Evolutionary conservation across 371 early-diverging fungal species (phyloP), one percentile per base, ranked within the genome.

Genomic region (Homolaphlyctis polyrhiza): DNA sequence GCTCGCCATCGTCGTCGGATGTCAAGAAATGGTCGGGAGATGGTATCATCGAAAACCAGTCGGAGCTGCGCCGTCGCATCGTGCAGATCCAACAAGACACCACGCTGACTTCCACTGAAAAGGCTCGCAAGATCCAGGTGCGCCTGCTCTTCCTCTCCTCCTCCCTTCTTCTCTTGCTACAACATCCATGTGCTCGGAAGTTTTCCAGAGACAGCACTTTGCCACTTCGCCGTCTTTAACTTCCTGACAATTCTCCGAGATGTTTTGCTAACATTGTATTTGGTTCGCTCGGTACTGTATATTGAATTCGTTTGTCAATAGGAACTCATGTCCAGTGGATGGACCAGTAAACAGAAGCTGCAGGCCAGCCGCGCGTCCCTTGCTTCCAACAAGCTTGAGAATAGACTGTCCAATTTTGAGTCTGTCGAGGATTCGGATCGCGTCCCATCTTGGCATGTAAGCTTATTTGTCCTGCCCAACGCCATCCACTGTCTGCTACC

Each of bases 101-200:
- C 1, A 52, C 59, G 8, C 70, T 90, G 11, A 65, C 73, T 32
- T 72, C 86, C 35, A 73, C 74, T 27, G 90, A 89, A 59, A 91
- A 91, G 66, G 87, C 90, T 21, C 78, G 78, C 61, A 72, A 77
- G 60, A 86, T 90, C 35, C 90, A 89, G 81, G 90, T 87, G 14
- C 13, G 13, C n/a, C n/a, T n/a, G n/a, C n/a, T n/a, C n/a, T n/a
- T n/a, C n/a, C n/a, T n/a, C n/a, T n/a, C n/a, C n/a, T n/a, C n/a
- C n/a, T n/a, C n/a, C n/a, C n/a, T n/a, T n/a, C n/a, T n/a, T n/a
- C n/a, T n/a, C n/a, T n/a, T n/a, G n/a, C n/a, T n/a, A n/a, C n/a
- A n/a, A n/a, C n/a, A n/a, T n/a, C n/a, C n/a, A n/a, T n/a, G n/a
- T n/a, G n/a, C n/a, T n/a, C n/a, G n/a, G n/a, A n/a, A n/a, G n/a